Evolutionary conservation across 495 filamentous ascomycete genomes (phyloP), one percentile per base, ranked within the genome.

Genomic region (Aspergillus homomorphus): DNA sequence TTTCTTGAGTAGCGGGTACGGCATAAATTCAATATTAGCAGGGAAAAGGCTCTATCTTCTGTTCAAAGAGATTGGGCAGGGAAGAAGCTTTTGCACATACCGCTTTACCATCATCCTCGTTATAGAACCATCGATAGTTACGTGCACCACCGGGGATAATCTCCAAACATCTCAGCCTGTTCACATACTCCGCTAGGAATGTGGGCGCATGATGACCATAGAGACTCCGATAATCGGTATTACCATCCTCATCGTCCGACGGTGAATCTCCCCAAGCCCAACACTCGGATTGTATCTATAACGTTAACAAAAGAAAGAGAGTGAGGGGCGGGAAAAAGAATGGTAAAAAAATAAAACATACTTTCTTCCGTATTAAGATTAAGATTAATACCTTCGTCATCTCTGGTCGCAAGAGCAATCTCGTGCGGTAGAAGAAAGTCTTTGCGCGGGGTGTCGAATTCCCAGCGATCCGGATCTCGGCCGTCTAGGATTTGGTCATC

Each of bases 401-500:
- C 33, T 12, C 2, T 2, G 12, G 2, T 9, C 2, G 33, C 33
- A 12, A 38, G 12, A 38, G 33, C 33, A 12, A 38, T 38, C 33
- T 38, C 33, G 33, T 38, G 33, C 33, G 33, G 33, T 5, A 38
- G 33, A 14, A 38, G 33, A 12, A 38, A 38, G 33, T 38, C 10
- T 5, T 2, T 7, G 8, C 33, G 33, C 50, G 26, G 50, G 24
- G n/a, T 12, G 15, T 52, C 22, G 26, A 16, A 52, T 2, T 14
- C 21, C 16, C 19, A 52, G 21, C 22, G 26, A 18, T 4, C 16
- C 12, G 50, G 50, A 33, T 52, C 50, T 2, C 26, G 50, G 6
- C 50, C 50, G 3, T 33, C 26, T 18, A 23, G 50, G 23, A 52
- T 52, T n/a, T 52, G 24, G 10, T 33, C 50, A 15, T 52, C 50